Percentiles rank a stretch among this genome's conserved stretches.
Conservation (phyloP, 169 alveolate species). For the Cyclospora cayetanensis region DNA sequence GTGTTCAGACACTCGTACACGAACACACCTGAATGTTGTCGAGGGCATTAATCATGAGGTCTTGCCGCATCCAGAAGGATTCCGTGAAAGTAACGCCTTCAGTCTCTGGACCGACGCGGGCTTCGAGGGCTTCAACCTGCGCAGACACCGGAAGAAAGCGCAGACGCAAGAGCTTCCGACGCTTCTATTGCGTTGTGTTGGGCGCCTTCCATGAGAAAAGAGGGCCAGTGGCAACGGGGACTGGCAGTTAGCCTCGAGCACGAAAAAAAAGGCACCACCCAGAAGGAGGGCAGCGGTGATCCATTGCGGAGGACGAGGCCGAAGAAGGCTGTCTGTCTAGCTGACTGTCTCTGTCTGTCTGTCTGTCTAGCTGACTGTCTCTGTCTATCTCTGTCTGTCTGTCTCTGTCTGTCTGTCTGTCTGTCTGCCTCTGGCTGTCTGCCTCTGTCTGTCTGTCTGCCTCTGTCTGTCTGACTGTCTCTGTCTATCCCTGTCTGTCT, state of each 20-base stretch:
- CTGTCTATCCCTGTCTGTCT: too few species aligned
- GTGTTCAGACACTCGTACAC: background rate
- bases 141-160: conserved; percentile 71
- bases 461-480: too few species aligned
- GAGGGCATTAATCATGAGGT: conserved; percentile 97
- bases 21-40: conserved; percentile 88
- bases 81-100: conserved; percentile 96
- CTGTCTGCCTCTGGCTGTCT: too few species aligned
- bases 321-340: too few species aligned
- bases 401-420: too few species aligned
- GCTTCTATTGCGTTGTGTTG: background rate
- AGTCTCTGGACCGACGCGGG: conserved; percentile 95
- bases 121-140: conserved; percentile 85
- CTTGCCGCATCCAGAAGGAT: conserved; percentile 96
- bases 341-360: too few species aligned
- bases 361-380: too few species aligned
- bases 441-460: too few species aligned
- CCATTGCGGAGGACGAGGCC: too few species aligned
- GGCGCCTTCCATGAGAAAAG: background rate
- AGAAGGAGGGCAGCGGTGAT: too few species aligned
- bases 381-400: too few species aligned
- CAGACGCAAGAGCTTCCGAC: background rate
- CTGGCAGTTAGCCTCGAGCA: background rate
- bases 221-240: background rate
- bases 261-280: too few species aligned